Base-by-base conservation (phyloP, 2,329 filamentous ascomycete genomes). In the Colletotrichum truncatum region DNA sequence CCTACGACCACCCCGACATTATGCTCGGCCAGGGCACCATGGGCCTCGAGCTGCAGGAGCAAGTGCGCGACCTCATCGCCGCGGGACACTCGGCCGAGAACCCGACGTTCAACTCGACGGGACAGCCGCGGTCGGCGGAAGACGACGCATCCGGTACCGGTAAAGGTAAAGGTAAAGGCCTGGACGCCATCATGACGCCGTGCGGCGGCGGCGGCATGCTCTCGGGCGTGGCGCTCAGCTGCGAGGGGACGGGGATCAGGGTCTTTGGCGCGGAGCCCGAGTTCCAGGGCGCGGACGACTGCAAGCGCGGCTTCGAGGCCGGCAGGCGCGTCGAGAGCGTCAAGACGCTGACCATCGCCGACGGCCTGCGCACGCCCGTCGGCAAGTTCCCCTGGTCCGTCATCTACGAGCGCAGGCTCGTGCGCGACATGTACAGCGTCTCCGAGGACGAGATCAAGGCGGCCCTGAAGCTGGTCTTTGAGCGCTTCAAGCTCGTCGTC, bases 11-110 rank as follows among this genome's bases (percentile, higher is more conserved):
- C 78, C 91, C 92, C 3, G 89, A 98, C 76, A 94, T 98, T 69
- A 91, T 98, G 60, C 87, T 97, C 1, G 95, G 96, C 0, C 94
- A 98, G 81, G 96, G 95, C n/a, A 98, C 95, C 0, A 83, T 93
- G 67, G 94, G 89, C 0, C 77, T 98, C 5, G 96, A 99, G 77
- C 78, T 98, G 32, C 90, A 94, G 74, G 81, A 86, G 66, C 94
- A 98, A 74, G 92, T 90, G 2, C 77, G 74, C 4, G 82, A 84
- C 43, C 71, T 90, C 67, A 81, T 90, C 41, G 75, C 73, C 6
- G 70, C 70, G 1, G 66, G 28, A 72, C 68, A 66, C 46, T 66
- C 64, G 3, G 45, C 52, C 32, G 45, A 32, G 21, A 43, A 62
- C 28, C 59, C 66, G 3, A 61, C 64, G 5, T 60, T 66, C 38